Evolutionary conservation across 139 green algal species (phyloP).

Genomic region (Edaphochlamys debaryana): DNA sequence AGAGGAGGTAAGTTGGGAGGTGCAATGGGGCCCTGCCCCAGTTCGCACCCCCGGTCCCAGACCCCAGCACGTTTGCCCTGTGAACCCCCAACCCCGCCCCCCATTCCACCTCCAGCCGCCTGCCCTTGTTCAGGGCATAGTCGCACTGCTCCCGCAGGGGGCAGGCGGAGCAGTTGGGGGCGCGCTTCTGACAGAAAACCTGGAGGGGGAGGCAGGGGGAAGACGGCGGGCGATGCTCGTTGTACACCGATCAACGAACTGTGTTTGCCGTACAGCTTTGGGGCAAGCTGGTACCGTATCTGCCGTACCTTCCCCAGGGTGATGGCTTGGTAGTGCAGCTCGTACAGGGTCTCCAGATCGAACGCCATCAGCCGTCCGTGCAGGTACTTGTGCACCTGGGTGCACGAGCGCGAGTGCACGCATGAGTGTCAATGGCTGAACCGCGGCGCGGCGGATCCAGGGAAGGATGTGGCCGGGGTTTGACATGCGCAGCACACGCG

Average conservation of each 20-base stretch:
- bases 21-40: too few relatives aligned
- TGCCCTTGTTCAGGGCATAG: conserved; percentile 21
- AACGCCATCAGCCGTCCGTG: conserved; percentile 65
- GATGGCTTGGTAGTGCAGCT: conserved; percentile 95
- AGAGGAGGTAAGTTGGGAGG: too few relatives aligned
- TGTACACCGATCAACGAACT: too few relatives aligned
- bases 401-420: not conserved
- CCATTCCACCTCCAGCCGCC: not conserved
- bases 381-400: conserved; percentile 51
- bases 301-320: conserved; percentile 92
- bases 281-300: too few relatives aligned
- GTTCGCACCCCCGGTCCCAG: too few relatives aligned
- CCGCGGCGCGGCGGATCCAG: not conserved
- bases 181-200: conserved; percentile 69
- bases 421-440: not conserved
- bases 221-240: too few relatives aligned
- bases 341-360: conserved; percentile 79
- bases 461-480: not conserved
- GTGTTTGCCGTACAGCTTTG: too few relatives aligned
- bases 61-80: too few relatives aligned
- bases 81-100: too few relatives aligned
- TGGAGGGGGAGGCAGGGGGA: conserved; percentile 59
- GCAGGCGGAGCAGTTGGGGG: conserved; percentile 83
- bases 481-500: conserved; percentile 66
- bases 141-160: conserved; percentile 68